phyloP scores from a whole-genome alignment of 176 grass and related monocot species.

The Elymus sibiricus region DNA sequence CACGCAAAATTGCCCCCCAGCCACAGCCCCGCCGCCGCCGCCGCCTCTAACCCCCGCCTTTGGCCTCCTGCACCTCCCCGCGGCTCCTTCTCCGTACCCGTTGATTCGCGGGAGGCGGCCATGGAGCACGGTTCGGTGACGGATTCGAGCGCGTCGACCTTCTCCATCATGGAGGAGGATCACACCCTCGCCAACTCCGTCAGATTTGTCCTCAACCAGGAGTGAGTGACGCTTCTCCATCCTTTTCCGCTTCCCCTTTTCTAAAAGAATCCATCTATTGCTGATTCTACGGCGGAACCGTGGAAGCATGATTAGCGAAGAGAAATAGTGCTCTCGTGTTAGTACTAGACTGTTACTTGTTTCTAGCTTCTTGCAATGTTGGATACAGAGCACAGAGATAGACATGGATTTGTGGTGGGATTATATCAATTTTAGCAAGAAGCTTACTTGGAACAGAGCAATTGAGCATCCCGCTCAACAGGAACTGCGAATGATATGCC shows the following conservation, averaged over 20 bases:
- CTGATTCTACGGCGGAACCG: neutral
- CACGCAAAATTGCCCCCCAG: neutral
- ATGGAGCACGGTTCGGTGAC: constrained; percentile 76
- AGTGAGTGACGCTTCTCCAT: constrained; percentile 50
- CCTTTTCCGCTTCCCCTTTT: neutral
- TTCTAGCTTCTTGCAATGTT: constrained; percentile 1
- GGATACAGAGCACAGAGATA: neutral
- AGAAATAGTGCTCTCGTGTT: neutral
- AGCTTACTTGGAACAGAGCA: neutral
- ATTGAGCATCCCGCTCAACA: neutral
- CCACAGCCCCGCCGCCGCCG: neutral
- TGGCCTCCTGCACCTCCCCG: neutral
- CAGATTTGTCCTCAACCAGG: constrained; percentile 86
- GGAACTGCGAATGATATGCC: neutral
- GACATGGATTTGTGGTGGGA: neutral
- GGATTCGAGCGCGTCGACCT: constrained; percentile 59
- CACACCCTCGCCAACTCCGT: constrained; percentile 81
- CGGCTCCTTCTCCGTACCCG: neutral
- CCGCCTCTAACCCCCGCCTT: neutral
- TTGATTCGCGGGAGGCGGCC: neutral
- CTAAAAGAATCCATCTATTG: neutral
- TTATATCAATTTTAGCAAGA: neutral
- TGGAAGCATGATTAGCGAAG: neutral
- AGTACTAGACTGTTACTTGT: neutral
- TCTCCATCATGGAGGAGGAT: constrained; percentile 82